Evolutionary conservation across 805 yeast species (phyloP).

Genomic region (Debaryomyces hansenii): DNA sequence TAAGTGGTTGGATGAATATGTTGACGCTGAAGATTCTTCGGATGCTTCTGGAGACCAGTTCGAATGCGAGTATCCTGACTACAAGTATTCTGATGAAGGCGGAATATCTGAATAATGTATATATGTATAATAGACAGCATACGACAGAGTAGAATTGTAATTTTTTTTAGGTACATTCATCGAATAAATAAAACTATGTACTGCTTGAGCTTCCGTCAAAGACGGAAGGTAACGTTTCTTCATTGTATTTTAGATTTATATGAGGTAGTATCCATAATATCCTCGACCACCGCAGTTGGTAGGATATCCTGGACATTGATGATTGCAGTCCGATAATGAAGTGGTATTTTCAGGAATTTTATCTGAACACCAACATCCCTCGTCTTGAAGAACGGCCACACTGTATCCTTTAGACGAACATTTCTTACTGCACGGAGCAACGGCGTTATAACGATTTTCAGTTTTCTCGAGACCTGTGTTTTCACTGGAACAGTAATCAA

Average conservation of each 20-base stretch:
- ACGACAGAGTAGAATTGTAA: too few species aligned
- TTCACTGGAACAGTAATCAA: too few species aligned
- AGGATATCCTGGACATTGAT: slow-evolving; percentile 46
- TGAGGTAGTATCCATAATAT: slow-evolving; percentile 53
- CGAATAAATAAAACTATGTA: too few species aligned
- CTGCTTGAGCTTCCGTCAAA: too few species aligned
- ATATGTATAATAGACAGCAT: background rate
- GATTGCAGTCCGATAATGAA: slow-evolving; percentile 29
- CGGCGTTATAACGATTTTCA: too few species aligned
- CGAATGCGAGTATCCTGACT: slow-evolving; percentile 18
- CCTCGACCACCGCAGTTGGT: slow-evolving; percentile 42
- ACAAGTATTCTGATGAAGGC: slow-evolving; percentile 18
- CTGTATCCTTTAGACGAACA: slow-evolving; percentile 46
- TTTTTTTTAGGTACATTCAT: too few species aligned
- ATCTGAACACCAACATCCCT: slow-evolving; percentile 64
- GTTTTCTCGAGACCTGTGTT: too few species aligned
- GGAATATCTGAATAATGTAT: slow-evolving; percentile 20
- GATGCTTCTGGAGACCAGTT: slow-evolving; percentile 18
- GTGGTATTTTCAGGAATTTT: slow-evolving; percentile 45
- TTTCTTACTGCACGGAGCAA: slow-evolving; percentile 36
- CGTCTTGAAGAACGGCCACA: slow-evolving; percentile 52
- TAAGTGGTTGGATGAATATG: slow-evolving; percentile 20
- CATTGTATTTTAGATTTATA: slow-evolving; percentile 10
- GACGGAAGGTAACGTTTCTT: too few species aligned
- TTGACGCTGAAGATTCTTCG: slow-evolving; percentile 12